phyloP scores from a whole-genome alignment of 2,329 filamentous ascomycete genomes.

The Trichothecium sympodiale region DNA sequence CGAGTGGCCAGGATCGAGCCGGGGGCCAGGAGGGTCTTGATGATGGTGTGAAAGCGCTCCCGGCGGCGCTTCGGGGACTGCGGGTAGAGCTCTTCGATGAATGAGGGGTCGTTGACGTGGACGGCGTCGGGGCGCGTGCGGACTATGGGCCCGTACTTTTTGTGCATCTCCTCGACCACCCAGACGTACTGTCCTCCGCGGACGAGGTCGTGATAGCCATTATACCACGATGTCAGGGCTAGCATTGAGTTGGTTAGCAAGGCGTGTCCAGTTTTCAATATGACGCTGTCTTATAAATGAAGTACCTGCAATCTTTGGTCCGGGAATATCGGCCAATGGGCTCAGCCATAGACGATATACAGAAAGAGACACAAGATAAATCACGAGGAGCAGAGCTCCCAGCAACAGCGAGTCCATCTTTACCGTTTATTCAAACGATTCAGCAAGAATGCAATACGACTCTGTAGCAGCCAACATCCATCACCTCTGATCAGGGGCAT shows the following conservation, averaged over 20 bases:
- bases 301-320: no score
- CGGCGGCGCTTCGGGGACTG: slow-evolving; percentile 3
- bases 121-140: slow-evolving; percentile 12
- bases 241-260: slow-evolving; percentile 2
- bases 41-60: slow-evolving; percentile 4
- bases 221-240: slow-evolving; percentile 15
- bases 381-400: no score
- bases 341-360: no score
- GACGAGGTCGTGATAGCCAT: slow-evolving; percentile 19
- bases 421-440: no score
- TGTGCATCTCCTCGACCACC: slow-evolving; percentile 18
- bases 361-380: no score
- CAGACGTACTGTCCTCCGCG: slow-evolving; percentile 14
- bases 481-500: no score
- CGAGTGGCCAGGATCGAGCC: slow-evolving; percentile 8
- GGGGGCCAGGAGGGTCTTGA: slow-evolving; percentile 1
- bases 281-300: no score
- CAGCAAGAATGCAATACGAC: no score
- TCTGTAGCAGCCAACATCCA: no score
- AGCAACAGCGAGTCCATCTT: no score
- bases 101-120: slow-evolving; percentile 12
- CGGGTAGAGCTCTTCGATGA: slow-evolving; percentile 9
- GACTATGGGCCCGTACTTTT: slow-evolving; percentile 17
- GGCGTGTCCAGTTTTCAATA: no score
- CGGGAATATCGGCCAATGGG: no score